Evolutionary conservation across 306 rosid genomes (phyloP), one percentile per base, ranked within the genome.

Genomic region (Gastrolobium villosum): DNA sequence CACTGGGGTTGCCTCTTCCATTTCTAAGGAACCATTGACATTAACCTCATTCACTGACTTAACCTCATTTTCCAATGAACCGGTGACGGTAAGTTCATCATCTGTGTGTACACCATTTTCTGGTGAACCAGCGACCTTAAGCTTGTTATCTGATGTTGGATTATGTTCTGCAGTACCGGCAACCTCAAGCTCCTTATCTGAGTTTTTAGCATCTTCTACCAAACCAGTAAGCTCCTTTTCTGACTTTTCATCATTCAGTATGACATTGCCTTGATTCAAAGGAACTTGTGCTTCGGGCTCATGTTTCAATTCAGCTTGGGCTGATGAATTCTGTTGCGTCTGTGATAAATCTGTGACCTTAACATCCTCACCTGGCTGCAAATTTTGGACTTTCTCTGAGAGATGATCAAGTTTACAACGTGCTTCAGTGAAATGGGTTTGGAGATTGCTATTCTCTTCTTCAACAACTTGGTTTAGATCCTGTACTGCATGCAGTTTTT

Each of bases 391-490:
- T 70, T 88, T 59, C 63, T 68, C 90, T 10, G 91, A 89, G 46
- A 96, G 83, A 60, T 80, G 78, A 71, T 84, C 85, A 20, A 96
- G 94, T 88, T 86, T 70, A 53, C 81, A 66, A 20, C 14, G 79
- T 3, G 90, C 90, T 78, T 91, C 92, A 0, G 85, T 86, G 56
- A 96, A 85, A 70, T 90, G 87, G 30, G 72, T 83, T 69, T 81
- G 92, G 74, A 96, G 87, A 86, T 84, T 72, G 81, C 65, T 79
- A 65, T 85, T 91, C 86, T 89, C 88, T 65, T 75, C 75, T 67
- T 83, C 87, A 80, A 91, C 84, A 78, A 75, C 81, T 65, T 55
- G 65, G 79, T 82, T 85, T 32, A 93, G 88, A 73, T 87, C 87
- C 74, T 87, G 89, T 48, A 90, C 79, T 44, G 48, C 84, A 1